Conservation (phyloP, 306 rosid genomes). For the Citrullus colocynthis region DNA sequence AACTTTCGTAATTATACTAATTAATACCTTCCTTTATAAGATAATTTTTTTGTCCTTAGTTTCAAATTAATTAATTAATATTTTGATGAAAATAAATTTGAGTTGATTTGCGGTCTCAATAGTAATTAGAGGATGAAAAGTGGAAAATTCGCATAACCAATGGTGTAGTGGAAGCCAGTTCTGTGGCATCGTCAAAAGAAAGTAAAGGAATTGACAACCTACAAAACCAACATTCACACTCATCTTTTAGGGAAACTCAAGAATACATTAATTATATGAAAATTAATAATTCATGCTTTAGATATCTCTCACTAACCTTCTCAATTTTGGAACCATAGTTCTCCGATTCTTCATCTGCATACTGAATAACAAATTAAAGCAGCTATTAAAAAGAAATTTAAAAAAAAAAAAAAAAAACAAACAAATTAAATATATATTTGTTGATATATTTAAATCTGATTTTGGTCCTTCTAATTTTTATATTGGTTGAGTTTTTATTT, state of each 20-base stretch:
- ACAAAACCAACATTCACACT: constrained; percentile 25
- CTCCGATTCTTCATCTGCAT: constrained; percentile 50
- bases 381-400: not conserved
- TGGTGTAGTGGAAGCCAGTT: not conserved
- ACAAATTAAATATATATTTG: too few species aligned
- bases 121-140: not conserved
- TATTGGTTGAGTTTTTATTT: not conserved
- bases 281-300: not conserved
- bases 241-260: not conserved
- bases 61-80: too few species aligned
- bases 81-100: too few species aligned
- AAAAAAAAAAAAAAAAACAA: too few species aligned
- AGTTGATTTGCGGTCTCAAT: too few species aligned
- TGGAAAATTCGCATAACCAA: not conserved
- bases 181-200: constrained; percentile 32
- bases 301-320: constrained; percentile 32
- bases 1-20: too few species aligned
- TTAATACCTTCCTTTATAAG: too few species aligned
- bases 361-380: constrained; percentile 16
- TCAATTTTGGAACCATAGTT: constrained; percentile 44
- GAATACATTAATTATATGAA: too few species aligned
- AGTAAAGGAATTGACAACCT: constrained; percentile 63
- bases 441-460: not conserved
- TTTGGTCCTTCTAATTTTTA: not conserved
- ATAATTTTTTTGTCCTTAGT: too few species aligned